Conservation (phyloP, 306 rosid species). For the Mimosa pudica region DNA sequence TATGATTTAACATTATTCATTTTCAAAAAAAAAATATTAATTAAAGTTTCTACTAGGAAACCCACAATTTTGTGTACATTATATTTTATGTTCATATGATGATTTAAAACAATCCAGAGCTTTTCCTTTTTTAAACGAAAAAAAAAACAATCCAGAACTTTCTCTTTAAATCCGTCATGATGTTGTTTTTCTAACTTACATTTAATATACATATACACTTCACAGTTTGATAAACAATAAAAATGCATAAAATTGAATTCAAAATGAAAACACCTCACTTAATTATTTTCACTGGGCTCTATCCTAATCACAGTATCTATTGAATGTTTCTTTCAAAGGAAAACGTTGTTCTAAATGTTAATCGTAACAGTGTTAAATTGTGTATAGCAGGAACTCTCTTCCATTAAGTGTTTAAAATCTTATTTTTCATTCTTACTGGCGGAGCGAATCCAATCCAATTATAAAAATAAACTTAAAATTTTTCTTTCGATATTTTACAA, state of each 20-base stretch:
- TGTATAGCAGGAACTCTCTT: too few relatives aligned
- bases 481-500: not conserved
- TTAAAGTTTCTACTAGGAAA: not conserved
- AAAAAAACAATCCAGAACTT: not conserved
- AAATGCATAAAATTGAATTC: not conserved
- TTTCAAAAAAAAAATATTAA: not conserved
- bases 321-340: not conserved
- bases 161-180: too few relatives aligned
- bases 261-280: not conserved
- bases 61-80: not conserved
- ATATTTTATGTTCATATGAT: not conserved
- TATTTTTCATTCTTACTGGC: not conserved
- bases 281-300: not conserved
- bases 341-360: not conserved
- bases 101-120: not conserved
- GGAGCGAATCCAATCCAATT: not conserved
- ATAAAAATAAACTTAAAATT: not conserved
- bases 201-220: too few relatives aligned
- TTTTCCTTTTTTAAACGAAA: too few relatives aligned
- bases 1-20: too few relatives aligned
- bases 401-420: not conserved
- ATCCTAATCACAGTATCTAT: not conserved
- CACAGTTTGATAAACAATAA: too few relatives aligned
- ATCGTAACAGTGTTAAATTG: too few relatives aligned
- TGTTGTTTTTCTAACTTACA: too few relatives aligned